Conservation (phyloP, 2,329 filamentous ascomycete genomes). For the Ophiostoma ips region DNA sequence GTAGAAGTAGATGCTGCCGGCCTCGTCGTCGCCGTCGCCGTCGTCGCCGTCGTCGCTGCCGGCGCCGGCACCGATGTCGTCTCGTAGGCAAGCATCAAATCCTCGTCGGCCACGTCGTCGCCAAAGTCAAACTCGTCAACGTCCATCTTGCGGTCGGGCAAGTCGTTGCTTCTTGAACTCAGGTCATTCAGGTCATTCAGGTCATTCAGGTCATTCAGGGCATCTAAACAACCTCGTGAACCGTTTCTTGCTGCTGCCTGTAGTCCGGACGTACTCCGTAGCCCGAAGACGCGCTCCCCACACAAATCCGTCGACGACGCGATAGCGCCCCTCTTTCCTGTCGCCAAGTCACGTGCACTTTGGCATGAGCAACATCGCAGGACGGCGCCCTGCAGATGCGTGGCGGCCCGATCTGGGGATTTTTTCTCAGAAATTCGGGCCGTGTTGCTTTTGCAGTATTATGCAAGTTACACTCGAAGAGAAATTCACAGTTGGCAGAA, state of each 20-base stretch:
- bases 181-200: too few relatives aligned
- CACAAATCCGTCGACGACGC: too few relatives aligned
- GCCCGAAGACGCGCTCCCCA: background rate
- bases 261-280: background rate
- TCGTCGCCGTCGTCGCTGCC: background rate
- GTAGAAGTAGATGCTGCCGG: background rate
- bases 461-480: too few relatives aligned
- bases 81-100: conserved; percentile 42
- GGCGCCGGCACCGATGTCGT: conserved; percentile 4
- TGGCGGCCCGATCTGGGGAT: too few relatives aligned
- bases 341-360: conserved; percentile 13
- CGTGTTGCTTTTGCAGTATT: too few relatives aligned
- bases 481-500: too few relatives aligned
- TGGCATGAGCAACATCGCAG: background rate
- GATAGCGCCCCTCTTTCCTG: conserved; percentile 1
- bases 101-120: conserved; percentile 51
- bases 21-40: background rate
- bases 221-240: background rate
- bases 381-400: too few relatives aligned
- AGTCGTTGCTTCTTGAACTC: too few relatives aligned
- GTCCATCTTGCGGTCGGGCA: conserved; percentile 21
- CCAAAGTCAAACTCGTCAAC: conserved; percentile 40
- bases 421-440: too few relatives aligned
- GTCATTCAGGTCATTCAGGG: too few relatives aligned
- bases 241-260: background rate